Percentiles rank a stretch among this genome's conserved stretches.
Evolutionary conservation across 202 grass and related monocot species (phyloP).

Genomic region (Brachypodium distachyon): DNA sequence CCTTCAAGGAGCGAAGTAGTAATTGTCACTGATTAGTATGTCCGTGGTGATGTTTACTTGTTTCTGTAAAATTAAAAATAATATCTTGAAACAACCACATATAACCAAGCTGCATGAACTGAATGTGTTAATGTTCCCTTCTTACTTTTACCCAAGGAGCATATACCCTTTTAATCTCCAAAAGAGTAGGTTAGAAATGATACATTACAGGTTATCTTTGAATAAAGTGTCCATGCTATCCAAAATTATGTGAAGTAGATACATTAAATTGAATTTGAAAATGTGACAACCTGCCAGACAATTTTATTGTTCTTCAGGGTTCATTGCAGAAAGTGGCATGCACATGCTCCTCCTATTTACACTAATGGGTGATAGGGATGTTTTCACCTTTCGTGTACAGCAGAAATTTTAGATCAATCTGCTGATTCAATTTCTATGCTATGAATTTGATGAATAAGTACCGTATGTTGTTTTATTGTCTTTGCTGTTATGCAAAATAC

Average conservation of each 20-base stretch:
- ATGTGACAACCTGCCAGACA: not conserved
- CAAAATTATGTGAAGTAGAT: not conserved
- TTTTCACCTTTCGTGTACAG: not conserved
- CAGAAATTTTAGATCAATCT: not conserved
- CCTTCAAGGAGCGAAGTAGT: too few relatives aligned
- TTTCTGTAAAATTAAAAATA: not conserved
- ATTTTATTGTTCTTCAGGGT: not conserved
- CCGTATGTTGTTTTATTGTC: not conserved
- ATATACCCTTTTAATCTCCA: not conserved
- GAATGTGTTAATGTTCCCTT: not conserved
- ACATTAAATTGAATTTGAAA: not conserved
- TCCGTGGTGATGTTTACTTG: not conserved
- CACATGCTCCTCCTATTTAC: not conserved
- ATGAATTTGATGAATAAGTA: not conserved
- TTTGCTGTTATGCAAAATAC: not conserved
- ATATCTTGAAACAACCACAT: not conserved
- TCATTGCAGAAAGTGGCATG: not conserved
- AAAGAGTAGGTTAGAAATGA: not conserved
- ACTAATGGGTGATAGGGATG: not conserved
- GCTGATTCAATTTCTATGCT: conserved; percentile 5
- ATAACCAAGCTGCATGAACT: not conserved
- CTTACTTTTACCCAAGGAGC: not conserved
- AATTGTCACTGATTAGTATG: not conserved
- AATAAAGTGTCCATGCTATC: not conserved
- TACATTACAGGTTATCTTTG: not conserved